phyloP scores from a whole-genome alignment of 192 early-diverging fungal species.

The Podila verticillata region DNA sequence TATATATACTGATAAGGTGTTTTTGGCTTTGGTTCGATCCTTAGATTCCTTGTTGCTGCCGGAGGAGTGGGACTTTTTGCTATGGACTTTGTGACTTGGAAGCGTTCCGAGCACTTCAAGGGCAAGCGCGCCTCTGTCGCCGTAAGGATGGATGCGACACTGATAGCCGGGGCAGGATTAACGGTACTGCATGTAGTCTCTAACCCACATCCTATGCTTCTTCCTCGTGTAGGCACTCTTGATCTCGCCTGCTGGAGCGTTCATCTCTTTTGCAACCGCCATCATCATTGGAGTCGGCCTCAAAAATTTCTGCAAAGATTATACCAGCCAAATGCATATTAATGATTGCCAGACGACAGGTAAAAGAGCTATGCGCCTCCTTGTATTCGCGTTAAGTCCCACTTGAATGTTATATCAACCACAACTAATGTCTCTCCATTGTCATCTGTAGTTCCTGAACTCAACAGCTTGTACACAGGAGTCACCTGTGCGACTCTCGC shows the following conservation, averaged over 20 bases:
- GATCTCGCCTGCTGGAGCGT: background rate
- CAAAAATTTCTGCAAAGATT: background rate
- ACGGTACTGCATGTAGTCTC: background rate
- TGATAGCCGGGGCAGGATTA: no score
- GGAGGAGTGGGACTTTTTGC: background rate
- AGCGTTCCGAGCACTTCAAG: conserved; percentile 25
- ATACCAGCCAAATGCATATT: background rate
- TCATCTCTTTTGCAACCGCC: conserved; percentile 10
- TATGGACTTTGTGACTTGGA: conserved; percentile 20
- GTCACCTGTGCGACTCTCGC: conserved; percentile 2
- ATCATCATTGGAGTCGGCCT: conserved; percentile 10
- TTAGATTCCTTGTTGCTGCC: background rate
- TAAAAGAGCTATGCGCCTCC: background rate
- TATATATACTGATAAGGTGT: no score
- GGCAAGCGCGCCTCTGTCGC: conserved; percentile 3
- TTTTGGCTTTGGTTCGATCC: no score
- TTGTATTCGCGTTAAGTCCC: no score
- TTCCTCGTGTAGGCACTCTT: background rate
- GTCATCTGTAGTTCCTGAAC: background rate
- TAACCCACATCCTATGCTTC: background rate
- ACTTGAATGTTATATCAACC: no score
- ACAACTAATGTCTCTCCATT: background rate
- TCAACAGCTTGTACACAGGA: conserved; percentile 4
- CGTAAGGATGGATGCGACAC: background rate
- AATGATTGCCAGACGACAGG: background rate